Conservation (phyloP, 2,329 filamentous ascomycete genomes). For the Alternaria incomplexa region DNA sequence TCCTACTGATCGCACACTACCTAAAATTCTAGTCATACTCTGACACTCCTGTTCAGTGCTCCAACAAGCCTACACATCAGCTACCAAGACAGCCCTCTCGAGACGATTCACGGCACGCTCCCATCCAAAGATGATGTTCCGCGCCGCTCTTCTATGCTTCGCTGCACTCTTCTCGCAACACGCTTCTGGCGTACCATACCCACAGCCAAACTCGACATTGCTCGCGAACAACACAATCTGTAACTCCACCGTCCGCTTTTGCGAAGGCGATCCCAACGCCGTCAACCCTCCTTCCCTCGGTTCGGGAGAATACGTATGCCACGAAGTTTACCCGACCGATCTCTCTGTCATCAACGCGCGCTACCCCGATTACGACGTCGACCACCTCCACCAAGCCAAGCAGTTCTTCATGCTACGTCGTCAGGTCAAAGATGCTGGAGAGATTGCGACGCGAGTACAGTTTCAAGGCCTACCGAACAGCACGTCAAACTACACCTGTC, state of each 20-base stretch:
- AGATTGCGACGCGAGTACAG: slow-evolving; percentile 36
- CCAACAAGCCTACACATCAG: background rate
- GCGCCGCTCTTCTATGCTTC: background rate
- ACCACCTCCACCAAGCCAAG: slow-evolving; percentile 23
- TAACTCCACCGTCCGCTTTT: slow-evolving; percentile 1
- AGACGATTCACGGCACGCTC: background rate
- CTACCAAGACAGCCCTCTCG: background rate
- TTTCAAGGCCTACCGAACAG: slow-evolving; percentile 17
- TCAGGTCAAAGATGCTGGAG: slow-evolving; percentile 23
- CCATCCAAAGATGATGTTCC: background rate
- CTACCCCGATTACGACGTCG: slow-evolving; percentile 29
- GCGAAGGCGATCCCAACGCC: background rate
- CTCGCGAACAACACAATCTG: slow-evolving; percentile 7
- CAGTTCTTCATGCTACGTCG: slow-evolving; percentile 41
- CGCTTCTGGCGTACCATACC: slow-evolving; percentile 16
- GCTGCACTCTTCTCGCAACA: slow-evolving; percentile 10
- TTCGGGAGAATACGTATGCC: slow-evolving; percentile 20
- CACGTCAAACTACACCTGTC: slow-evolving; percentile 24
- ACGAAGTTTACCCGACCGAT: slow-evolving; percentile 26
- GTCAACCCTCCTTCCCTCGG: background rate
- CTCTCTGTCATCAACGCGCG: slow-evolving; percentile 35
- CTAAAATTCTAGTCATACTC: background rate
- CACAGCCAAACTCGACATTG: slow-evolving; percentile 13
- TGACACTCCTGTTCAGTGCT: background rate
- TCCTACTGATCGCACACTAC: background rate